Base-by-base conservation (phyloP, 257 asterid species). In the Solanum habrochaites region DNA sequence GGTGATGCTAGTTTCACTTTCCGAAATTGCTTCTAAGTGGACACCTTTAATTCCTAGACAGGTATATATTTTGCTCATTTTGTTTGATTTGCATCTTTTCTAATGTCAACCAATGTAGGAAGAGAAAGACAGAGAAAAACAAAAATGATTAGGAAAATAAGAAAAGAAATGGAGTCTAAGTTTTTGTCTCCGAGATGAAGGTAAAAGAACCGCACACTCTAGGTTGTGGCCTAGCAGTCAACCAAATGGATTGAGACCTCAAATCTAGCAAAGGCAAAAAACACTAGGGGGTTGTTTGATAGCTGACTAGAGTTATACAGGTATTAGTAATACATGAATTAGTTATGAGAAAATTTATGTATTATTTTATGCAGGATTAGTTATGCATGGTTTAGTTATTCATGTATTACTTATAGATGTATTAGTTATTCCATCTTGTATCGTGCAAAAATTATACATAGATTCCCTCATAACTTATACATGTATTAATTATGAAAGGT, bases 21-120 rank as follows among this genome's bases (percentile, higher is more conserved):
- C 99, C 87, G 90, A 91, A 92, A 90, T 97, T 89, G 96, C 98
- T 91, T 94, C 93, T 16, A 93, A 88, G 87, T 95, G 98, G 97
- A 91, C 90, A 86, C 86, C 93, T 87, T 89, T 97, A 84, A 85
- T 93, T 89, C 94, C 96, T 87, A 67, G 77, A n/a, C 98, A 95
- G 98, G 98, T 95, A 72, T 86, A 86, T 86, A 85, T 82, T 66
- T 85, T n/a, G 3, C 75, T 43, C 39, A 74, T 85, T 89, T 56
- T 70, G 52, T 31, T 80, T 71, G 72, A 43, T 45, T 80, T 29
- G 21, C 85, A 80, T 49, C 8, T 23, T 80, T 40, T 80, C 85
- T 47, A 45, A 9, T 45, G 67, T 29, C 43, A 47, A 47, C 29
- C 60, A 80, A 27, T 8, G 11, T 49, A 47, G 42, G 35, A 5